Conservation (phyloP, 2,329 filamentous ascomycete species). For the Cladosporium austrohemisphaericum region DNA sequence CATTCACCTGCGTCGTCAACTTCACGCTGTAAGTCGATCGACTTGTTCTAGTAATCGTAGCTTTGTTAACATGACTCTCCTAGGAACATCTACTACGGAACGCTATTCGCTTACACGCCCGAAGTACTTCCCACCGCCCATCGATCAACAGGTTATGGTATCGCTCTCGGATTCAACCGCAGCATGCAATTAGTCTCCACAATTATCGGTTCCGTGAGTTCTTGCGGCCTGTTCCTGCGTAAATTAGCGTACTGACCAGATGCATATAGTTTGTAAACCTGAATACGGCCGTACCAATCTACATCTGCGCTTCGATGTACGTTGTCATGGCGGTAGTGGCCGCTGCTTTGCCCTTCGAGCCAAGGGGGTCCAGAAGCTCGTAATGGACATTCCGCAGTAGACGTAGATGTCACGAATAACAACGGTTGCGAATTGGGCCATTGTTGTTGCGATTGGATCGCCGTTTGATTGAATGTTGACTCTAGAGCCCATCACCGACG, state of each 20-base stretch:
- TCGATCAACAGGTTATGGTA: slow-evolving; percentile 25
- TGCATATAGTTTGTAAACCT: neutral
- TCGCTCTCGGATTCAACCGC: slow-evolving; percentile 26
- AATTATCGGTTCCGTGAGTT: neutral
- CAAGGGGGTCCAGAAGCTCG: neutral
- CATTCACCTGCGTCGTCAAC: neutral
- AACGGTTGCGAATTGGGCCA: too few species aligned
- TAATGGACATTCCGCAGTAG: too few species aligned
- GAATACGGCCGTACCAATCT: neutral
- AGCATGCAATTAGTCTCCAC: neutral
- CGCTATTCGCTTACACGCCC: slow-evolving; percentile 26
- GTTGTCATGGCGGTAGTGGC: neutral
- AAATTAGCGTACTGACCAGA: too few species aligned
- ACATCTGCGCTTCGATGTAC: neutral
- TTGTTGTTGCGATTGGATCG: too few species aligned
- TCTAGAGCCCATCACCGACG: too few species aligned
- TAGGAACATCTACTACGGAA: slow-evolving; percentile 26
- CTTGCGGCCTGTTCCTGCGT: too few species aligned
- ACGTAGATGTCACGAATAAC: too few species aligned
- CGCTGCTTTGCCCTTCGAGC: neutral
- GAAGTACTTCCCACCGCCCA: slow-evolving; percentile 25
- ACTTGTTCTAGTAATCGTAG: neutral
- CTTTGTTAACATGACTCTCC: too few species aligned
- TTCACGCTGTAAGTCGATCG: neutral
- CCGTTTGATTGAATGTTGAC: too few species aligned